phyloP scores from a whole-genome alignment of 495 filamentous ascomycete species.

The Annulohypoxylon stygium region DNA sequence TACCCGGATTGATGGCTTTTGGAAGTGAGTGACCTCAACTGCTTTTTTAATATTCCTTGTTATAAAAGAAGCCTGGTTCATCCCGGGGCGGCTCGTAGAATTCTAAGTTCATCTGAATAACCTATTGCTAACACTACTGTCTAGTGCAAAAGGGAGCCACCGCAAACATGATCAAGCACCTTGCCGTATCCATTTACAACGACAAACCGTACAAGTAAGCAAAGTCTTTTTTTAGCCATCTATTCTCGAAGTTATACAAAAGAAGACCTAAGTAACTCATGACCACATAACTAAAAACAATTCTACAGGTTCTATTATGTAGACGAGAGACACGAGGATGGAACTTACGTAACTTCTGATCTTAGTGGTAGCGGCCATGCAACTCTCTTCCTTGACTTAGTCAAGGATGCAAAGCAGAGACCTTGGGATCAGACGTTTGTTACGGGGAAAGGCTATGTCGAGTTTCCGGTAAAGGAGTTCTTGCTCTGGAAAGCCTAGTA shows the following conservation, averaged over 20 bases:
- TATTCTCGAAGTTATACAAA: background rate
- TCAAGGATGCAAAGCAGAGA: constrained; percentile 41
- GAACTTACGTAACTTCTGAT: constrained; percentile 42
- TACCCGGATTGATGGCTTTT: constrained; percentile 51
- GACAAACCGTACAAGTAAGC: constrained; percentile 55
- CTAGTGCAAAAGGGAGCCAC: constrained; percentile 55
- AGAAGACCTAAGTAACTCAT: background rate
- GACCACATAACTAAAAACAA: background rate
- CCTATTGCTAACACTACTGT: background rate
- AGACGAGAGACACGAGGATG: constrained; percentile 56
- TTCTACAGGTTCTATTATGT: constrained; percentile 57
- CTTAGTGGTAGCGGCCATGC: constrained; percentile 54
- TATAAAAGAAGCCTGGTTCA: background rate
- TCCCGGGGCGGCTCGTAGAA: no score
- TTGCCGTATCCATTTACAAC: constrained; percentile 46
- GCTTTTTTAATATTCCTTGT: no score
- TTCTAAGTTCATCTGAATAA: no score
- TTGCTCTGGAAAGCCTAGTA: background rate
- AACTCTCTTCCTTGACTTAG: constrained; percentile 52
- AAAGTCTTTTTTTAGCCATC: background rate
- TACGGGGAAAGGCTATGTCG: constrained; percentile 54
- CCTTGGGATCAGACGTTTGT: constrained; percentile 60
- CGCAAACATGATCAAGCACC: constrained; percentile 50
- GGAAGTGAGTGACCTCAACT: constrained; percentile 24
- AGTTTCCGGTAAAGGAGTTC: constrained; percentile 11